Base-by-base conservation (phyloP, 768 basidiomycete species). In the Suillus plorans region DNA sequence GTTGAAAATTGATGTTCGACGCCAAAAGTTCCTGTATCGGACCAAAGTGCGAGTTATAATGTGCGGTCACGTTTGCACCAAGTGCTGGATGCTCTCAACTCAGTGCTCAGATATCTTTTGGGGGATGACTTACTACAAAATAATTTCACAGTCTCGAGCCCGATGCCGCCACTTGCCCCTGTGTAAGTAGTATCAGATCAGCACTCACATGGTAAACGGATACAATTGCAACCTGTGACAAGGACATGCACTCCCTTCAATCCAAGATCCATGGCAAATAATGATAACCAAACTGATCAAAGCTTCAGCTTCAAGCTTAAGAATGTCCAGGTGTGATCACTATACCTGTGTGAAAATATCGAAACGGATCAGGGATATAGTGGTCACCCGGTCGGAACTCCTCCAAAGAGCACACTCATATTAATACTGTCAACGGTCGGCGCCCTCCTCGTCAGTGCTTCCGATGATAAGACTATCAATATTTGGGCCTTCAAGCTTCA, bases 161-260 rank as follows among this genome's bases (percentile, higher is more conserved):
- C 91, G 42, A 93, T 92, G 1, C 89, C 90, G 4, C 90, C 90
- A 68, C 86, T 90, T 2, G 90, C 89, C 58, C 91, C 91, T 87
- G 71, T 58, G 20, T 9, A 7, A 22, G 22, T 16, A 18, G 22
- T 25, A 4, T 20, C 16, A 41, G 37, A 22, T 58, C 2, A 58
- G 39, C 16, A 28, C 37, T 28, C 9, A 12, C 16, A 58, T 41
- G 5, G 22, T 9, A 18, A 37, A 41, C 5, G 22, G 18, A 37
- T 39, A 31, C 10, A 0, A 25, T 36, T 13, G 28, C 49, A 55
- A 88, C 89, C 89, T 65, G 89, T 90, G 36, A 91, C 80, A 20
- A 91, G 80, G 45, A 90, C 88, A 72, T 91, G 89, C 9, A 89
- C 84, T 63, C 75, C 80, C 61, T 83, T 73, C 59, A 91, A 77